phyloP scores from a whole-genome alignment of 768 basidiomycete genomes.

The Podaxis sp. region DNA sequence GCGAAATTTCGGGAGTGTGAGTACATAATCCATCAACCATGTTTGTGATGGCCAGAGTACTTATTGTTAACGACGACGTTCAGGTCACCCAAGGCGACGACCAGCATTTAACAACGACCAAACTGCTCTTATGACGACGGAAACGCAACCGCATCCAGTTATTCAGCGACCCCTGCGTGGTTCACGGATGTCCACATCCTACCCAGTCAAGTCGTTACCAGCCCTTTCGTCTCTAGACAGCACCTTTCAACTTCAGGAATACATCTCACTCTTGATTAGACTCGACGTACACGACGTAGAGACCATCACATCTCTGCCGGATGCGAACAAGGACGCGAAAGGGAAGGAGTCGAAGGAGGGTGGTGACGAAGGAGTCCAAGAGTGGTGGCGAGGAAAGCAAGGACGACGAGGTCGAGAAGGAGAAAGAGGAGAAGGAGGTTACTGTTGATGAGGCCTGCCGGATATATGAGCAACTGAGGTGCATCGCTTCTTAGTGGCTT shows the following conservation, averaged over 20 bases:
- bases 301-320: slow-evolving; percentile 76
- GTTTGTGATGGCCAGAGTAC: too few species aligned
- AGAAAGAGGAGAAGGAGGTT: slow-evolving; percentile 41
- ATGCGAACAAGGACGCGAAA: slow-evolving; percentile 33
- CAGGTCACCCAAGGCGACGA: too few species aligned
- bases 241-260: slow-evolving; percentile 94
- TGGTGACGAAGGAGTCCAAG: slow-evolving; percentile 20
- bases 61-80: too few species aligned
- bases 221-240: slow-evolving; percentile 78
- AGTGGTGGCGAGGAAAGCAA: slow-evolving; percentile 2
- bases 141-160: slow-evolving; percentile 18
- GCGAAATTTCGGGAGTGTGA: too few species aligned
- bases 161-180: slow-evolving; percentile 73
- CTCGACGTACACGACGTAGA: slow-evolving; percentile 88
- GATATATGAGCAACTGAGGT: slow-evolving; percentile 69
- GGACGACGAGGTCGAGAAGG: slow-evolving; percentile 20
- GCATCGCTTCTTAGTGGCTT: slow-evolving; percentile 5
- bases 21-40: too few species aligned
- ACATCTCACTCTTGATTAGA: slow-evolving; percentile 85
- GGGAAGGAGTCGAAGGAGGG: slow-evolving; percentile 21
- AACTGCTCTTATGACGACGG: not conserved
- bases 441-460: slow-evolving; percentile 81
- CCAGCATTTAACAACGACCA: too few species aligned
- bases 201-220: slow-evolving; percentile 71
- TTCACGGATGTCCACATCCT: slow-evolving; percentile 77